Evolutionary conservation across 345 rosid genomes (phyloP), one percentile per base, ranked within the genome.

Genomic region (Eucalyptus fibrosa): DNA sequence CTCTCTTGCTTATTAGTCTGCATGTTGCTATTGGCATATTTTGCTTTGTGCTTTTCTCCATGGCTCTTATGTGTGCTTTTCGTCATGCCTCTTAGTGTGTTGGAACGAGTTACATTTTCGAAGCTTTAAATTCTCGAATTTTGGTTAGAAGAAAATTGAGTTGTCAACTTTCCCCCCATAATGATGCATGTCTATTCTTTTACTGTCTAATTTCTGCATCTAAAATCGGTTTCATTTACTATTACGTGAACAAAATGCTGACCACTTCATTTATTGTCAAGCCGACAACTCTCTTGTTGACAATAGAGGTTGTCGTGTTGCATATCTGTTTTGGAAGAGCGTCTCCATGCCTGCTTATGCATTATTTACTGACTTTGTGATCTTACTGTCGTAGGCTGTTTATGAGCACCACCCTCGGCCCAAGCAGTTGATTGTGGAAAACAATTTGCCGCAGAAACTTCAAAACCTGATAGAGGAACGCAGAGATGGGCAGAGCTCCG

Each of bases 361-460:
- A 32, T 83, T 28, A 37, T 50, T 44, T 40, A 77, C 83, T 40
- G 83, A 77, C 47, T 77, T 3, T 28, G 55, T 49, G 34, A 12
- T 55, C 56, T 21, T 82, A 28, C 86, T 77, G 18, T 89, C 77
- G 81, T 92, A 98, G 99, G 96, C 99, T 86, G 99, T 98, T 28
- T 98, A 98, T 77, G 99, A 98, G 97, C 99, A 97, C 91, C 99
- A 98, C 90, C 99, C 99, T 12, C 94, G 96, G 60, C 99, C 99
- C 37, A 98, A 98, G 89, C 99, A 98, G 88, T 91, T 98, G 94
- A 98, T 98, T 10, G 97, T 98, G 89, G 99, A 98, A 96, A 98
- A 97, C 85, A 96, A 97, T 90, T 94, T 98, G 30, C 99, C 99
- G 19, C 96, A 93, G 81, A 96, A 97, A 88, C 96, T 98, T 89